Base-by-base conservation (phyloP, 2,329 filamentous ascomycete species). In the Colletotrichum sp. region DNA sequence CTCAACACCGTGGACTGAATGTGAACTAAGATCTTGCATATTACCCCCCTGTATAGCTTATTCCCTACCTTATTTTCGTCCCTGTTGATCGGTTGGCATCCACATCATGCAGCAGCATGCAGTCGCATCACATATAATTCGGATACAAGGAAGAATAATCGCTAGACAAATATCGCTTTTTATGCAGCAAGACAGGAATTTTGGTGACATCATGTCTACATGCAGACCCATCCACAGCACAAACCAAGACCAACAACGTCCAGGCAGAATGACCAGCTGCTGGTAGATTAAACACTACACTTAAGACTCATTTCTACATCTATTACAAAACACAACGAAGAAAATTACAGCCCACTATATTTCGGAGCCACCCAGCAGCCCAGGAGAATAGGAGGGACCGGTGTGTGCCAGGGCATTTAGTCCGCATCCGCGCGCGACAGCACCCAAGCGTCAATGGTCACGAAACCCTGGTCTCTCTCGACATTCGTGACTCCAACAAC, bases 401-500 rank as follows among this genome's bases (percentile, higher is more conserved):
- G 39, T n/a, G 1, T 12, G 8, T 60, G 2, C 0, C 0, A 34
- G 18, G 4, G 2, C 10, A 7, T 24, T 18, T 26, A 26, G 24
- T 26, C 52, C 3, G 32, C 30, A 0, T 48, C 43, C 0, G 52
- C 48, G 0, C 48, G 48, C 14, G 36, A 16, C 66, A 73, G 4
- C 21, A 61, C 36, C 66, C 59, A 74, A 1, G 71, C 59, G 9
- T 74, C 59, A 2, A 74, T 74, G 12, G 59, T 57, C 0, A 74
- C 60, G 4, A 63, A 30, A 1, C 32, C 66, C 26, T 63, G 43
- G 12, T 70, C 55, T 6, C 36, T 63, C 26, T 69, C 43, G 4
- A 63, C 67, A 1, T 30, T 32, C 1, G 39, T 60, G 1, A 39
- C 14, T 16, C 67, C 71, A 2, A 71, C 67, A 4, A 69, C 21